phyloP scores from a whole-genome alignment of 495 filamentous ascomycete genomes.

The Cercophora samala region DNA sequence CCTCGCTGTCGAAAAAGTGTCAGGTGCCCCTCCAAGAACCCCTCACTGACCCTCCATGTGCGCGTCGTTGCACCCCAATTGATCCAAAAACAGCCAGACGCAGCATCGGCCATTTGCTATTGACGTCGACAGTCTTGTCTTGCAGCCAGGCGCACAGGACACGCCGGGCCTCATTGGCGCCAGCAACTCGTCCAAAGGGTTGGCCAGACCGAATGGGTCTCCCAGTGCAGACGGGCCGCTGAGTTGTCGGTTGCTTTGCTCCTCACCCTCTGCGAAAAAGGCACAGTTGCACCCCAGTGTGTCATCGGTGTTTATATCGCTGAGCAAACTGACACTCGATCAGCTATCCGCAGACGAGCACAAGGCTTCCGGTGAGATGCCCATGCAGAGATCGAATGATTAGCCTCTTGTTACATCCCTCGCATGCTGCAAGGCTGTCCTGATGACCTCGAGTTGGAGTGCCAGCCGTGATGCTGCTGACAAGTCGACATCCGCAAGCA shows the following conservation, averaged over 20 bases:
- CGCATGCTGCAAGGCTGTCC: slow-evolving; percentile 21
- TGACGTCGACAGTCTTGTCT: neutral
- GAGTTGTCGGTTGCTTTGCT: neutral
- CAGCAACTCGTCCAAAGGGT: neutral
- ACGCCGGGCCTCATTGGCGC: slow-evolving; percentile 1
- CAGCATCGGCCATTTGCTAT: slow-evolving; percentile 13
- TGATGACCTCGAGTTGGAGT: slow-evolving; percentile 21
- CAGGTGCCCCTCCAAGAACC: slow-evolving; percentile 33
- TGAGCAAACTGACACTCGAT: neutral
- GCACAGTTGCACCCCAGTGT: slow-evolving; percentile 7
- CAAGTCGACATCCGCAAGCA: neutral
- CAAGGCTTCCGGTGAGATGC: neutral
- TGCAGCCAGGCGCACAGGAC: too few species aligned
- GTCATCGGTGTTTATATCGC: slow-evolving; percentile 6
- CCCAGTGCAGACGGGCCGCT: slow-evolving; percentile 6
- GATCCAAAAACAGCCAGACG: slow-evolving; percentile 25
- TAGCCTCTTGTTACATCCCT: slow-evolving; percentile 11
- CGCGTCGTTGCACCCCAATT: slow-evolving; percentile 24
- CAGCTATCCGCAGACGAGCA: neutral
- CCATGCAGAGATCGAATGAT: slow-evolving; percentile 23
- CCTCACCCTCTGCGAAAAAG: neutral
- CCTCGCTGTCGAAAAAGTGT: slow-evolving; percentile 23
- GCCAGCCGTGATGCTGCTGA: slow-evolving; percentile 10
- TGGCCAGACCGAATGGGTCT: slow-evolving; percentile 7
- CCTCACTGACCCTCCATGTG: slow-evolving; percentile 28